A percentile compares a stretch with the other conserved stretches of the same genome.
Evolutionary conservation across 1,284 basidiomycete genomes (phyloP).

Genomic region (Marasmius sp.): DNA sequence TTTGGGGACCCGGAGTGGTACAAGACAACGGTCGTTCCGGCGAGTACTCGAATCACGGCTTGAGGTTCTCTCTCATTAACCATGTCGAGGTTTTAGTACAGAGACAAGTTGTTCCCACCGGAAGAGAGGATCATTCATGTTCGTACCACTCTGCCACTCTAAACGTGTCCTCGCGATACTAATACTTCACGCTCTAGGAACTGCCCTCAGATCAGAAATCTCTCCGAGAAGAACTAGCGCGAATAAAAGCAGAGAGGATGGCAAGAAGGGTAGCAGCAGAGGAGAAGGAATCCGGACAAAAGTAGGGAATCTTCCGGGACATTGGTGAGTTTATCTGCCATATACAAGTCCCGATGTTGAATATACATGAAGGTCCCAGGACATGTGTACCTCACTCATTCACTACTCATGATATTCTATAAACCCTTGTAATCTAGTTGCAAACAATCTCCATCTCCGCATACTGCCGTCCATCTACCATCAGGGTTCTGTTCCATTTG

Average conservation of each 20-base stretch:
- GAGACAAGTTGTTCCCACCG: slow-evolving; percentile 68
- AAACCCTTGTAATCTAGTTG: slow-evolving; percentile 19
- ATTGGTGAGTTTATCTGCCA: background rate
- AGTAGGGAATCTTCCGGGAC: slow-evolving; percentile 18
- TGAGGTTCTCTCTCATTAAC: background rate
- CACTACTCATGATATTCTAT: slow-evolving; percentile 14
- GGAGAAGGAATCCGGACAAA: slow-evolving; percentile 31
- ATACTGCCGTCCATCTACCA: slow-evolving; percentile 35
- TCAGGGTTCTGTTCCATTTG: slow-evolving; percentile 21
- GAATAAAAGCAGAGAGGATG: slow-evolving; percentile 64
- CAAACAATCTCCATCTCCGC: slow-evolving; percentile 34
- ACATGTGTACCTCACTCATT: background rate
- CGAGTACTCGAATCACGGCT: slow-evolving; percentile 37
- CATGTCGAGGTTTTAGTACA: slow-evolving; percentile 51
- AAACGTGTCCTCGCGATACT: background rate
- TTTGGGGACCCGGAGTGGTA: slow-evolving; percentile 94
- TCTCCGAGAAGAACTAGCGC: slow-evolving; percentile 65
- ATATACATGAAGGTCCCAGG: background rate
- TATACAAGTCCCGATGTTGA: background rate
- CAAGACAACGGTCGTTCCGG: slow-evolving; percentile 74
- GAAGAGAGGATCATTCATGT: slow-evolving; percentile 57
- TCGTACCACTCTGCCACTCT: slow-evolving; percentile 15
- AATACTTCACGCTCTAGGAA: slow-evolving; percentile 33
- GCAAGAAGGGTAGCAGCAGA: slow-evolving; percentile 42
- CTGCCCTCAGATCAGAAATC: slow-evolving; percentile 65